Evolutionary conservation across 805 yeast genomes (phyloP), one percentile per base, ranked within the genome.

Genomic region (Candida qinlingensis): DNA sequence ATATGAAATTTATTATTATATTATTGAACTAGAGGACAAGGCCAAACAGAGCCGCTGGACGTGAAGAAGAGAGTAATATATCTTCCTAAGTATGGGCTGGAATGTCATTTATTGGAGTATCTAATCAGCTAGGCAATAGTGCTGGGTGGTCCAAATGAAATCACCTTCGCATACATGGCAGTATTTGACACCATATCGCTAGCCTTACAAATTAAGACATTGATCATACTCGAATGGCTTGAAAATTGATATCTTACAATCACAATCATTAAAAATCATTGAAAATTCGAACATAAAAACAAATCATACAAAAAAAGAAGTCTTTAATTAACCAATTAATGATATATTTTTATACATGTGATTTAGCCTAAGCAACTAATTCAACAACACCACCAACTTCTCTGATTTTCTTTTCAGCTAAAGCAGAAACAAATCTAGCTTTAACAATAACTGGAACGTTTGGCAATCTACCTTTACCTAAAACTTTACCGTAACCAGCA

Each of bases 381-480:
- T 94, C 99, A 76, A 94, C 95, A 73, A 87, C 99, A 87, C 99
- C 99, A 81, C 99, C 99, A 73, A 85, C 99, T 73, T 96, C 98
- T 84, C 87, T 89, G 83, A 94, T 94, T 85, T 92, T 94, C 83
- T 94, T 91, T 85, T 94, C 99, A 74, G 99, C 99, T 74, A 90
- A 85, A 80, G 91, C 86, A 68, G 97, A 90, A 68, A 94, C 99
- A 74, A 85, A 94, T 87, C 99, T 92, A 66, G 99, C 99, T 81
- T 88, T 92, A 74, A 94, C 98, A 68, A 94, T 90, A 74, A 94
- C 95, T 73, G 99, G 99, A 67, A 91, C 97, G 65, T 86, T 70
- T 77, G 99, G 99, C 70, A 94, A 80, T 76, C 87, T 83, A 77
- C 99, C 99, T 83, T 94, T 94, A 79, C 97, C 99, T 72, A 94